Conservation (phyloP, 2,329 filamentous ascomycete genomes). For the Trichoderma sp. region DNA sequence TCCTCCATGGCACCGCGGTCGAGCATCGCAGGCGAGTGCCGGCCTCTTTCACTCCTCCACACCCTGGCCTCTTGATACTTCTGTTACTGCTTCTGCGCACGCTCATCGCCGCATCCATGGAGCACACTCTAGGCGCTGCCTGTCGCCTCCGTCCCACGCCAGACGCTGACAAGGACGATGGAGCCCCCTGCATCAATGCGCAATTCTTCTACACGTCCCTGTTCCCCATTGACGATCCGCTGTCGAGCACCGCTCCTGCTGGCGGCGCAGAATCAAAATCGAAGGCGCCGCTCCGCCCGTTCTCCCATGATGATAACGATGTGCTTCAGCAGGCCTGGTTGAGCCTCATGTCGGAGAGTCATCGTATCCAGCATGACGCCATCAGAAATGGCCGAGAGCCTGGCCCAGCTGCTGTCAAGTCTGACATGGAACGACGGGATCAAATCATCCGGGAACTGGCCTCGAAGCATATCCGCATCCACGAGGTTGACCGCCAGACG, state of each 20-base stretch:
- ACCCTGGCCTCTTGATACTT: constrained; percentile 7
- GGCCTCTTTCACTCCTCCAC: constrained; percentile 10
- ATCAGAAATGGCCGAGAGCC: constrained; percentile 31
- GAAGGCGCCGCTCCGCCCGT: constrained; percentile 72
- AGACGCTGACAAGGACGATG: constrained; percentile 46
- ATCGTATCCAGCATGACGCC: constrained; percentile 53
- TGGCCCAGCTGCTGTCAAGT: constrained; percentile 43
- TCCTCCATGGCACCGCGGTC: constrained; percentile 15
- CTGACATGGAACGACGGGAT: constrained; percentile 33
- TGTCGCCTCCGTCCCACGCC: constrained; percentile 60
- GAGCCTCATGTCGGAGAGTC: constrained; percentile 55
- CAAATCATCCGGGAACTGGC: constrained; percentile 50
- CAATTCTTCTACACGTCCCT: constrained; percentile 87
- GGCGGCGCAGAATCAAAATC: constrained; percentile 54
- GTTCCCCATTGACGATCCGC: constrained; percentile 83
- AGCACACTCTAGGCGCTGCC: constrained; percentile 63
- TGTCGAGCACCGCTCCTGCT: constrained; percentile 66
- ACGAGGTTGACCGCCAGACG: constrained; percentile 45
- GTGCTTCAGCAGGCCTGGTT: constrained; percentile 80
- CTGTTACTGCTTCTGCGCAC: background rate
- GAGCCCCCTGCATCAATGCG: constrained; percentile 63
- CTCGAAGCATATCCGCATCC: constrained; percentile 52
- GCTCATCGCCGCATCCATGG: background rate
- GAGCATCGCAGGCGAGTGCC: constrained; percentile 6
- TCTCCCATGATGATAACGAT: constrained; percentile 77